These are phyloP conservation scores for Lumnitzera littorea DNA, from an alignment of 345 rosid species.

Conservation along the genomic window DNA sequence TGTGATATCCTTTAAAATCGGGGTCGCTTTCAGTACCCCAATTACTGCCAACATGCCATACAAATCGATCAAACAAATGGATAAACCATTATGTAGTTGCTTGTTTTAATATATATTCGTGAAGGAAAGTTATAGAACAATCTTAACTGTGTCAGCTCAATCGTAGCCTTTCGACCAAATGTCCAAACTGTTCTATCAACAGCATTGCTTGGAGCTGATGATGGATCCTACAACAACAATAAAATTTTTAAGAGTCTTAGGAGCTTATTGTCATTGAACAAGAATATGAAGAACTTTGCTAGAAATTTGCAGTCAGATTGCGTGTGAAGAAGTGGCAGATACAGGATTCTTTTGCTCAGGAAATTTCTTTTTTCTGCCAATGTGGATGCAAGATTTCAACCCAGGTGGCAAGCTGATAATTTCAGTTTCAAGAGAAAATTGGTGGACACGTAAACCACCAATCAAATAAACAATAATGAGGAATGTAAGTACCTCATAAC, in stretches of 20 bases:
- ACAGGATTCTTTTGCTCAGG: too few relatives aligned
- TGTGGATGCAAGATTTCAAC: too few relatives aligned
- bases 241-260: slow-evolving; percentile 1
- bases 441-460: too few relatives aligned
- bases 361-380: too few relatives aligned
- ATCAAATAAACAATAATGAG: not conserved
- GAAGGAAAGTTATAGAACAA: not conserved
- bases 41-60: slow-evolving; percentile 37
- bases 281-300: too few relatives aligned
- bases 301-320: too few relatives aligned
- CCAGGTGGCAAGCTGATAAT: too few relatives aligned
- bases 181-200: slow-evolving; percentile 86
- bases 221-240: slow-evolving; percentile 38
- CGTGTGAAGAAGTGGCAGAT: too few relatives aligned
- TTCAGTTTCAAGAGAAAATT: too few relatives aligned
- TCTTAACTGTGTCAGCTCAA: slow-evolving; percentile 81
- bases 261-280: not conserved
- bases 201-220: slow-evolving; percentile 66
- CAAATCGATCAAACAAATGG: slow-evolving; percentile 11
- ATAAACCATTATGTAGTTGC: not conserved
- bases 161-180: slow-evolving; percentile 65
- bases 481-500: slow-evolving; percentile 61
- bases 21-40: slow-evolving; percentile 96
- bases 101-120: not conserved
- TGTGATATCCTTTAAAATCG: slow-evolving; percentile 88